phyloP scores from a whole-genome alignment of 148 eudicot genomes.

The Cornus controversa region DNA sequence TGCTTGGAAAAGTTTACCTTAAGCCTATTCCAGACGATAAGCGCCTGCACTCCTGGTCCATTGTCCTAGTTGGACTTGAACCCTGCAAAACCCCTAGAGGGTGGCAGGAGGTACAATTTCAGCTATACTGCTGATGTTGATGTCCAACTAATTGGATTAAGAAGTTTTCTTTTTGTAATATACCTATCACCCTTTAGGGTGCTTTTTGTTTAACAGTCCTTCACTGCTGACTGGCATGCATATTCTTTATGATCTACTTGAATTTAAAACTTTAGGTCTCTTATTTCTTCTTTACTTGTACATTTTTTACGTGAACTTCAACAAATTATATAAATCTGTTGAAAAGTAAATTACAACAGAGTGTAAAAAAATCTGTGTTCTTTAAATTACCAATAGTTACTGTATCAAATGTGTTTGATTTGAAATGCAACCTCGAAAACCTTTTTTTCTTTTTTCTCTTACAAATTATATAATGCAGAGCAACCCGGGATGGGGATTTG shows the following conservation, averaged over 20 bases:
- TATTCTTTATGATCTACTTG: neutral
- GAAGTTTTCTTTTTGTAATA: neutral
- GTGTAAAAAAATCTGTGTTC: neutral
- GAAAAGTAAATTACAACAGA: neutral
- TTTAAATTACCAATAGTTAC: too few species aligned
- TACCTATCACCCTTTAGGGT: too few species aligned
- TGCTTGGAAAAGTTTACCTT: too few species aligned
- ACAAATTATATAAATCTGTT: too few species aligned
- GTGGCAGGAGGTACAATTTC: too few species aligned
- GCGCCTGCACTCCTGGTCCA: too few species aligned
- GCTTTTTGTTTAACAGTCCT: neutral
- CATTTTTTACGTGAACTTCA: neutral
- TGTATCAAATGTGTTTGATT: neutral
- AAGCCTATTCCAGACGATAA: too few species aligned
- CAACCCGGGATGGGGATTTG: slow-evolving; percentile 97
- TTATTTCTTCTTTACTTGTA: neutral
- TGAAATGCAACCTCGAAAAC: neutral
- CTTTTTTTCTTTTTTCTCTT: neutral
- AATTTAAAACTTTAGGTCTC: too few species aligned
- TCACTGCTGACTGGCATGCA: neutral
- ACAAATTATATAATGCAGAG: slow-evolving; percentile 54
- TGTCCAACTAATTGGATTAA: too few species aligned
- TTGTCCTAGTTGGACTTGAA: too few species aligned
- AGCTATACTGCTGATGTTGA: too few species aligned
- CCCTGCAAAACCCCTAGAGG: too few species aligned